A percentile compares a stretch with the other conserved stretches of the same genome.
phyloP scores from a whole-genome alignment of 2,329 filamentous ascomycete genomes.

The Trichoderma sp. region DNA sequence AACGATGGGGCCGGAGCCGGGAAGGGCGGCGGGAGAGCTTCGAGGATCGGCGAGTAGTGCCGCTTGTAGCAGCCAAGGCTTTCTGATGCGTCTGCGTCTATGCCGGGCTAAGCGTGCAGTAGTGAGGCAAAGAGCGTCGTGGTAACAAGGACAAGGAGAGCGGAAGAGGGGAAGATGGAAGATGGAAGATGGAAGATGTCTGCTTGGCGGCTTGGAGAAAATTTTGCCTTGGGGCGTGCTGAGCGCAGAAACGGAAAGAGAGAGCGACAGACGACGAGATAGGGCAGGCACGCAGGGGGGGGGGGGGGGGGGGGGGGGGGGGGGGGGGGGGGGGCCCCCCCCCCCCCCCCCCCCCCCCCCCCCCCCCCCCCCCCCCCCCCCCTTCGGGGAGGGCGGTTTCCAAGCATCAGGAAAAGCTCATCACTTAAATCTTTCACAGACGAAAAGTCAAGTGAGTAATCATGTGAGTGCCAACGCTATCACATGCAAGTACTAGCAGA shows the following conservation, averaged over 20 bases:
- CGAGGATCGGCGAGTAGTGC: conserved; percentile 15
- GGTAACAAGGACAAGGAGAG: neutral
- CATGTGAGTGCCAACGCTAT: neutral
- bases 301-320: too few relatives aligned
- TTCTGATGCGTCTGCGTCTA: neutral
- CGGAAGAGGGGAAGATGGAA: neutral
- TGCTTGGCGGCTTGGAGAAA: neutral
- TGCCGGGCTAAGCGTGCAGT: neutral
- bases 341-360: too few relatives aligned
- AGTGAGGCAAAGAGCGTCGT: neutral
- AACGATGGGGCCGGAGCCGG: conserved; percentile 22
- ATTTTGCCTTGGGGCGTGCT: neutral
- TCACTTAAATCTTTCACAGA: neutral
- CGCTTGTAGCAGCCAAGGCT: neutral
- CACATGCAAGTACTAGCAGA: too few relatives aligned
- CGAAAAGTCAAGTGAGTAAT: neutral
- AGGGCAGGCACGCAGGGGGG: neutral
- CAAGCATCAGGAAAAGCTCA: neutral
- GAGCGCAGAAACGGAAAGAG: neutral
- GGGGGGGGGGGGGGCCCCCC: too few relatives aligned
- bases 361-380: too few relatives aligned
- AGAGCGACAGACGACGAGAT: neutral
- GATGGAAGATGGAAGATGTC: neutral
- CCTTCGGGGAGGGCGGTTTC: neutral
- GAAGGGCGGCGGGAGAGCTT: conserved; percentile 13